Percentiles rank a stretch among this genome's conserved stretches.
phyloP scores from a whole-genome alignment of 169 alveolate species.

The Perkinsus olseni region DNA sequence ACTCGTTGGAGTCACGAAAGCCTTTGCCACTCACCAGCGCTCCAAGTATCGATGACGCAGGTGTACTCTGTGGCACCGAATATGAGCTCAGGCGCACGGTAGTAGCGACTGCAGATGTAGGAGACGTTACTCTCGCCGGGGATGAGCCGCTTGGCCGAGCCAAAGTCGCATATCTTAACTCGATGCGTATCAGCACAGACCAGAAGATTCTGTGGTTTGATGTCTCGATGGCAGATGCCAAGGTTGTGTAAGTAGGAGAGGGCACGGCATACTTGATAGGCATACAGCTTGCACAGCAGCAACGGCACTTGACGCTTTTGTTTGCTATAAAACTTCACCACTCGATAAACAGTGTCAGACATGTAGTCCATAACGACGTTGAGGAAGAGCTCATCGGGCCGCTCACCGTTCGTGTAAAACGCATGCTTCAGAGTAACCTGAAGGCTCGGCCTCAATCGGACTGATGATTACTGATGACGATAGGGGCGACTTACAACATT shows the following conservation, averaged over 20 bases:
- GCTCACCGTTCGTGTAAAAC: background rate
- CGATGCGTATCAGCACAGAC: slow-evolving; percentile 84
- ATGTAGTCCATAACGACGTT: slow-evolving; percentile 95
- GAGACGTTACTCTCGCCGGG: slow-evolving; percentile 87
- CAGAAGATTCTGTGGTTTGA: slow-evolving; percentile 96
- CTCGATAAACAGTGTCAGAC: slow-evolving; percentile 90
- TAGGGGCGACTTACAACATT: slow-evolving; percentile 83
- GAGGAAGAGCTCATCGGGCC: slow-evolving; percentile 41
- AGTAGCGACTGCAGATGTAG: slow-evolving; percentile 93
- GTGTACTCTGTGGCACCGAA: slow-evolving; percentile 95
- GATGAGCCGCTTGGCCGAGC: slow-evolving; percentile 89
- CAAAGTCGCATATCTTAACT: slow-evolving; percentile 93
- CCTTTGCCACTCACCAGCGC: slow-evolving; percentile 65
- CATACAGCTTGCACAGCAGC: slow-evolving; percentile 78
- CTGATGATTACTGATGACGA: background rate
- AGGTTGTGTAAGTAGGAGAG: slow-evolving; percentile 87
- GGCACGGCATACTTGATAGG: slow-evolving; percentile 87
- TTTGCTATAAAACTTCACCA: slow-evolving; percentile 75
- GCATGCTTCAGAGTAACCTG: slow-evolving; percentile 51
- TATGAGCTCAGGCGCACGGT: slow-evolving; percentile 98
- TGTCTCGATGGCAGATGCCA: slow-evolving; percentile 95
- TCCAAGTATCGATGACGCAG: slow-evolving; percentile 95
- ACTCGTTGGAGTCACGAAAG: slow-evolving; percentile 35
- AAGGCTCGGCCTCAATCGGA: no score
- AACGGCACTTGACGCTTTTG: slow-evolving; percentile 78